Percentiles rank a stretch among this genome's conserved stretches.
These are phyloP conservation scores for Fusarium nurragi DNA, from an alignment of 2,329 filamentous ascomycete species.

Conservation along the genomic window DNA sequence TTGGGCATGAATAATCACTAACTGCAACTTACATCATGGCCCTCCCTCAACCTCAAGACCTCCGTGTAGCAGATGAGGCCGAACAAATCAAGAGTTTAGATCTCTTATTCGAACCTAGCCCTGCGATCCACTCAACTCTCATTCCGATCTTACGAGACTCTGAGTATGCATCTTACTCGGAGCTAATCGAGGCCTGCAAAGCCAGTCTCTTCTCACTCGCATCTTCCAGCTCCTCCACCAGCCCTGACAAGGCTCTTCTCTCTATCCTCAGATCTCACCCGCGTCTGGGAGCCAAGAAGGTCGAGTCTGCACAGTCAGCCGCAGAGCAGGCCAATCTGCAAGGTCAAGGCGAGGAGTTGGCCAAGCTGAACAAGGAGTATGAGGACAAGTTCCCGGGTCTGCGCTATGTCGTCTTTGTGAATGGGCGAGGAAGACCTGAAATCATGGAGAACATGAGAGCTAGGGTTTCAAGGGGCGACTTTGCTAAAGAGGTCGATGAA, in stretches of 20 bases:
- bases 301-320: conserved; percentile 83
- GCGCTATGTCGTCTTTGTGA: conserved; percentile 92
- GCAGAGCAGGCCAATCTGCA: conserved; percentile 83
- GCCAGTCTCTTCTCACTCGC: conserved; percentile 69
- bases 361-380: conserved; percentile 77
- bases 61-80: conserved; percentile 65
- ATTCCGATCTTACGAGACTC: conserved; percentile 68
- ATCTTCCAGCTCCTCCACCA: conserved; percentile 57
- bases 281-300: conserved; percentile 80
- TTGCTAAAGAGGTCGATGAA: conserved; percentile 73
- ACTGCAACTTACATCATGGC: conserved; percentile 33
- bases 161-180: conserved; percentile 72
- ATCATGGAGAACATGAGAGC: conserved; percentile 85
- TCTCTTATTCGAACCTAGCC: conserved; percentile 84
- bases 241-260: conserved; percentile 66
- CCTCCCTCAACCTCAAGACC: conserved; percentile 66
- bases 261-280: conserved; percentile 84
- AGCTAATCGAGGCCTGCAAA: conserved; percentile 74
- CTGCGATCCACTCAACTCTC: conserved; percentile 76
- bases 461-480: conserved; percentile 75
- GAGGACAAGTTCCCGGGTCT: conserved; percentile 83
- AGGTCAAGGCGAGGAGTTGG: conserved; percentile 68
- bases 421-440: conserved; percentile 75
- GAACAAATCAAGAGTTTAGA: conserved; percentile 72
- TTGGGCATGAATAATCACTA: background rate